Percentiles rank a stretch among this genome's conserved stretches.
Evolutionary conservation across 441 rosid species (phyloP).

Genomic region (Capsella rubella): DNA sequence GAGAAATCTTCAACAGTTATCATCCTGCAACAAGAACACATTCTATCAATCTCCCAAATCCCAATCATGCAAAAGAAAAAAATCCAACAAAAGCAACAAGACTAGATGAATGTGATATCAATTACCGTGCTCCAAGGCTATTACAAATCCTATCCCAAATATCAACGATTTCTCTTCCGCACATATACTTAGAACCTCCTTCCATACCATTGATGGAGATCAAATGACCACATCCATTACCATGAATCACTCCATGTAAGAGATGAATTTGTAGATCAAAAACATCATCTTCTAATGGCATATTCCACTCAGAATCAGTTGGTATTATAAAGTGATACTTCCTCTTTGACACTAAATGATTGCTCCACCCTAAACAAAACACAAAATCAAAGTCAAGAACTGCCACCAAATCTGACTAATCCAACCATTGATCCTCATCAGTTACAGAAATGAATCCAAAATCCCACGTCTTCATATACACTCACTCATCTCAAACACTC

Average conservation of each 20-base stretch:
- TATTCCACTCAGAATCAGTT: slow-evolving; percentile 61
- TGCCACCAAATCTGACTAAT: neutral
- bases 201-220: slow-evolving; percentile 82
- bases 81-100: slow-evolving; percentile 10
- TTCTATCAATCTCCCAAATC: slow-evolving; percentile 8
- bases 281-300: slow-evolving; percentile 59
- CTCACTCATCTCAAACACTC: neutral
- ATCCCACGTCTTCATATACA: neutral
- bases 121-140: slow-evolving; percentile 64
- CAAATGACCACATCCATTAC: slow-evolving; percentile 89
- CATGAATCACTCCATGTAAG: slow-evolving; percentile 82
- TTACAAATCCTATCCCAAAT: slow-evolving; percentile 86
- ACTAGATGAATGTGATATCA: neutral
- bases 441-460: neutral
- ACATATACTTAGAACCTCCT: slow-evolving; percentile 72
- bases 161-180: slow-evolving; percentile 81
- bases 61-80: neutral
- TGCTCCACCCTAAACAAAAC: slow-evolving; percentile 71
- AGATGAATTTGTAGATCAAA: slow-evolving; percentile 68
- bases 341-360: slow-evolving; percentile 67
- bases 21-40: slow-evolving; percentile 55
- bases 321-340: slow-evolving; percentile 86
- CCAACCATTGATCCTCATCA: neutral
- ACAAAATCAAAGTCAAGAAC: slow-evolving; percentile 1
- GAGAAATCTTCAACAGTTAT: slow-evolving; percentile 77